Conservation (phyloP, 495 filamentous ascomycete species). For the Penicillium flavigenum region DNA sequence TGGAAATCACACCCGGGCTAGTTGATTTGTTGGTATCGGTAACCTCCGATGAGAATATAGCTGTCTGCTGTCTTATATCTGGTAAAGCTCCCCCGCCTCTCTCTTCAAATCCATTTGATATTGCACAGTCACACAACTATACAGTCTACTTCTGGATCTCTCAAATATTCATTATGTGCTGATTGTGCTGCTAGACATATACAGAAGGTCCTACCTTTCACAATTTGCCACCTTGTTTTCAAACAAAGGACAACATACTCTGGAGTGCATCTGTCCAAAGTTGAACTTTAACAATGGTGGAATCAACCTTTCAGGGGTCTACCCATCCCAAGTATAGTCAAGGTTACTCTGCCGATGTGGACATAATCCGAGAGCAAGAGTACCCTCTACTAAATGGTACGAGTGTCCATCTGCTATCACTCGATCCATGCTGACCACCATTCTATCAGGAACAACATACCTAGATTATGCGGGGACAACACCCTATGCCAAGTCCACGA, state of each 20-base stretch:
- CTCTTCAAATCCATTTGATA: slow-evolving; percentile 11
- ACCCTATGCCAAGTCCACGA: slow-evolving; percentile 73
- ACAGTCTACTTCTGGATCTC: slow-evolving; percentile 15
- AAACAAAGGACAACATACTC: not conserved
- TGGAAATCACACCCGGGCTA: not conserved
- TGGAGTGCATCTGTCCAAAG: not conserved
- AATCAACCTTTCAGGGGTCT: not conserved
- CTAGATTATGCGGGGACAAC: slow-evolving; percentile 94
- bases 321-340: slow-evolving; percentile 20
- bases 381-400: slow-evolving; percentile 84
- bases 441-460: slow-evolving; percentile 64
- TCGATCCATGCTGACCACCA: slow-evolving; percentile 2
- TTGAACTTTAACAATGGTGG: slow-evolving; percentile 16
- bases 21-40: slow-evolving; percentile 15
- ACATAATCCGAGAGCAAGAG: slow-evolving; percentile 65
- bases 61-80: slow-evolving; percentile 21
- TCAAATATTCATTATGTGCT: slow-evolving; percentile 6
- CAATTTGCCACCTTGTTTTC: slow-evolving; percentile 1
- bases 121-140: slow-evolving; percentile 11
- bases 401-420: not conserved
- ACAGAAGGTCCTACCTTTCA: not conserved
- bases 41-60: slow-evolving; percentile 21
- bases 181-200: not conserved
- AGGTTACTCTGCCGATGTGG: slow-evolving; percentile 65
- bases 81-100: slow-evolving; percentile 2